Conservation (phyloP, 2,329 filamentous ascomycete species). For the Pyrenochaeta sp. region DNA sequence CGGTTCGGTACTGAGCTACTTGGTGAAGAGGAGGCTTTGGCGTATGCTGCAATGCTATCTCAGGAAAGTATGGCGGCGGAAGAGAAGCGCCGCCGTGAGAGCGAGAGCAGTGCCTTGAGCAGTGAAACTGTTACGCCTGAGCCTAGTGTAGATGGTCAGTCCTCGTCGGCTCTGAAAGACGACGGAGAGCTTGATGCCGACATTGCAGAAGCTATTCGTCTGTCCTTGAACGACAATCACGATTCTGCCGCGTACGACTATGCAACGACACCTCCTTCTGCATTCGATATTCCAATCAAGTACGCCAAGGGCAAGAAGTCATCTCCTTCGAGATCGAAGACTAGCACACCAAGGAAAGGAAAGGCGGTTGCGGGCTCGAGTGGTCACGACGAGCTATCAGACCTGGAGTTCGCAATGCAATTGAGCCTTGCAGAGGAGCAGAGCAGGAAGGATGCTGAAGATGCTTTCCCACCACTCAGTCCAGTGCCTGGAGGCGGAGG, state of each 20-base stretch:
- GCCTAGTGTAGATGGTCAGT: slow-evolving; percentile 35
- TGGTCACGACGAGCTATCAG: slow-evolving; percentile 58
- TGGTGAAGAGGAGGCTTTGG: slow-evolving; percentile 68
- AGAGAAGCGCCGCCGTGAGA: slow-evolving; percentile 56
- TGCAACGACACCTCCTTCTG: slow-evolving; percentile 17
- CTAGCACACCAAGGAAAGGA: slow-evolving; percentile 37
- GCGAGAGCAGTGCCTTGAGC: slow-evolving; percentile 49
- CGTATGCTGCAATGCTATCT: slow-evolving; percentile 69
- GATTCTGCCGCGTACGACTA: slow-evolving; percentile 16
- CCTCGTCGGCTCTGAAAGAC: slow-evolving; percentile 43
- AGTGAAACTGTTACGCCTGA: slow-evolving; percentile 51
- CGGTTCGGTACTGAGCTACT: slow-evolving; percentile 86
- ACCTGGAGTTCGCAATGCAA: slow-evolving; percentile 69
- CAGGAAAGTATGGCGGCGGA: slow-evolving; percentile 64
- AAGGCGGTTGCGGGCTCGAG: slow-evolving; percentile 47
- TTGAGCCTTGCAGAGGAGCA: slow-evolving; percentile 68
- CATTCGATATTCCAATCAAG: slow-evolving; percentile 57
- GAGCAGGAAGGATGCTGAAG: slow-evolving; percentile 51
- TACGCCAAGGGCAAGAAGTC: slow-evolving; percentile 52
- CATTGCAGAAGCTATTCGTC: slow-evolving; percentile 69
- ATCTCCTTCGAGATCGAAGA: slow-evolving; percentile 26
- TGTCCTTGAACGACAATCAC: slow-evolving; percentile 52
- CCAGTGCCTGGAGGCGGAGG: slow-evolving; percentile 27
- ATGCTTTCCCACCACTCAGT: slow-evolving; percentile 42
- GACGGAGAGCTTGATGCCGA: slow-evolving; percentile 65